phyloP scores from a whole-genome alignment of 305 asterid genomes.

The Solanum hybrid region DNA sequence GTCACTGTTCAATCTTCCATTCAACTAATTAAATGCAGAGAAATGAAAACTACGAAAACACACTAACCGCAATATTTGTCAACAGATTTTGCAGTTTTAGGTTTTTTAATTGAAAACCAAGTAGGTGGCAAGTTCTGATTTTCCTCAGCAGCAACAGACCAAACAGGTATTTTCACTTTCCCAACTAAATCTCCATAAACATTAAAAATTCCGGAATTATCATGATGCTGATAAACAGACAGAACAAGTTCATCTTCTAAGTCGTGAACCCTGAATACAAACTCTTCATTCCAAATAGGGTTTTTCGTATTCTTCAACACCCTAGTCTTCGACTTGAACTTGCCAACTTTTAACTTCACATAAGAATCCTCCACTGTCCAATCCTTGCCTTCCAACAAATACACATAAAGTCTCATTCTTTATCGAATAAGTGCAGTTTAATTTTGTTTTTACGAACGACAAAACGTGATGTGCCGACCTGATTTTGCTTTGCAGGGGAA shows the following conservation, averaged over 20 bases:
- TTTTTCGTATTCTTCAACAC: slow-evolving; percentile 35
- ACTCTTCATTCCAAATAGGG: slow-evolving; percentile 87
- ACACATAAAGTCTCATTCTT: slow-evolving; percentile 50
- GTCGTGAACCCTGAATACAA: slow-evolving; percentile 56
- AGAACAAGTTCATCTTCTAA: slow-evolving; percentile 56
- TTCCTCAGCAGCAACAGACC: slow-evolving; percentile 58
- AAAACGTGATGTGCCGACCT: neutral
- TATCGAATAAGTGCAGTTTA: neutral
- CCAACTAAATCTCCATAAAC: slow-evolving; percentile 48
- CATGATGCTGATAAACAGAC: slow-evolving; percentile 44
- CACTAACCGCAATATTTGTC: slow-evolving; percentile 47
- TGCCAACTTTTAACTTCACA: slow-evolving; percentile 60
- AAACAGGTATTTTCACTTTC: slow-evolving; percentile 59
- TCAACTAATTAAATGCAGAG: neutral
- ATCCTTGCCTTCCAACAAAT: slow-evolving; percentile 59
- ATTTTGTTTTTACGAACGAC: neutral
- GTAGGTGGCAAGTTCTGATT: slow-evolving; percentile 61
- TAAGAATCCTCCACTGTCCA: slow-evolving; percentile 49
- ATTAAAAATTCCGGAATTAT: slow-evolving; percentile 43
- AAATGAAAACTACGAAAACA: neutral
- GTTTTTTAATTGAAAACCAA: slow-evolving; percentile 62
- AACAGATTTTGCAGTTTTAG: slow-evolving; percentile 31
- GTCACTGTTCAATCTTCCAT: neutral
- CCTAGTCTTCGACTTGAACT: slow-evolving; percentile 56
- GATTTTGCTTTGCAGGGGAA: neutral